Evolutionary conservation across 371 early-diverging fungal species (phyloP).

Genomic region (Synchytrium microbalum): DNA sequence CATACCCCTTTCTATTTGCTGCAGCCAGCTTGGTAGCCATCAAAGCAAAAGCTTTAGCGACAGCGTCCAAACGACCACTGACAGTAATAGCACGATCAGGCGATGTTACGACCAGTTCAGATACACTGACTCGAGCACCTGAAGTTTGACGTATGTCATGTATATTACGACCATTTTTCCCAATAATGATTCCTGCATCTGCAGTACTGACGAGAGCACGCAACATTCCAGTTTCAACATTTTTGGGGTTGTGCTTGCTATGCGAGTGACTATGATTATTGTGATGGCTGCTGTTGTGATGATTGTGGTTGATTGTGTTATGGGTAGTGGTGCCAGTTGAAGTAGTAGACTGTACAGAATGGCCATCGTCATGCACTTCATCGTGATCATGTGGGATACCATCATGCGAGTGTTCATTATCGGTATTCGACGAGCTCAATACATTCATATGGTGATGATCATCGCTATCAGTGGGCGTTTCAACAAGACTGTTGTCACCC

Average conservation of each 20-base stretch:
- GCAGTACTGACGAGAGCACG: constrained; percentile 74
- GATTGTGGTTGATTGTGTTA: too few relatives aligned
- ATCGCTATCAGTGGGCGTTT: too few relatives aligned
- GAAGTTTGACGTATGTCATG: constrained; percentile 65
- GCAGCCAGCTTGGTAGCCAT: constrained; percentile 60
- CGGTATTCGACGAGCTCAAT: too few relatives aligned
- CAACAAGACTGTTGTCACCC: not conserved
- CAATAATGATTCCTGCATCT: constrained; percentile 92
- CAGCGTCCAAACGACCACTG: constrained; percentile 61
- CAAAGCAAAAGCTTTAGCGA: constrained; percentile 69
- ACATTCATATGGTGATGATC: too few relatives aligned
- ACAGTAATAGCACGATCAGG: constrained; percentile 80
- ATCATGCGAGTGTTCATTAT: too few relatives aligned
- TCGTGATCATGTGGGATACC: too few relatives aligned
- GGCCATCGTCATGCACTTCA: too few relatives aligned
- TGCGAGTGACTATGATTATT: not conserved
- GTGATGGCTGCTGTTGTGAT: too few relatives aligned
- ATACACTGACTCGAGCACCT: constrained; percentile 77
- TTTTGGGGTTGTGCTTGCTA: not conserved
- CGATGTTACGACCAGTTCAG: constrained; percentile 74
- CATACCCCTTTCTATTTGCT: too few relatives aligned
- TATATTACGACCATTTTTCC: constrained; percentile 80
- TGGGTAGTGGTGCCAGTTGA: too few relatives aligned
- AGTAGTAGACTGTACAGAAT: too few relatives aligned
- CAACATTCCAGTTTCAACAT: too few relatives aligned